These are phyloP conservation scores for Angophora floribunda DNA, from an alignment of 345 rosid genomes.

Conservation along the genomic window DNA sequence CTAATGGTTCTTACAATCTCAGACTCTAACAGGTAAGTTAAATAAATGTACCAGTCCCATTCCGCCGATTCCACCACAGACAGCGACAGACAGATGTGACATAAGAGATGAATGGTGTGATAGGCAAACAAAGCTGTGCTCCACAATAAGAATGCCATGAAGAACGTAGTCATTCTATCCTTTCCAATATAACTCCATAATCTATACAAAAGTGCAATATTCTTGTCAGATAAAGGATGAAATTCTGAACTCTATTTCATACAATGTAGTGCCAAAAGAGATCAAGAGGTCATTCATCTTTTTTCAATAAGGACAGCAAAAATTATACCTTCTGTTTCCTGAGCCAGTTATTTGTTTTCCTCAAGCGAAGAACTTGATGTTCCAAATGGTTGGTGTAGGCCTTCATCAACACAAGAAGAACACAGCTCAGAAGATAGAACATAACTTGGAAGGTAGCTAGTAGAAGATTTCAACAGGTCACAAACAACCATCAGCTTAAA, in stretches of 20 bases:
- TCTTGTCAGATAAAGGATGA: neutral
- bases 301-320: neutral
- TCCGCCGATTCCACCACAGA: neutral
- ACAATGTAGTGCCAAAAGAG: neutral
- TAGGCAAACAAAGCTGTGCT: neutral
- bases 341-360: slow-evolving; percentile 1
- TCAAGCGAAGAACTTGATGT: neutral
- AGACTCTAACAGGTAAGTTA: too few relatives aligned
- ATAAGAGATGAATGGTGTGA: neutral
- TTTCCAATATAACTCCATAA: neutral
- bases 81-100: neutral
- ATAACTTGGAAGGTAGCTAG: neutral
- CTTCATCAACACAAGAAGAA: neutral
- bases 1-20: neutral
- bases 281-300: rapidly evolving
- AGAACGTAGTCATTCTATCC: neutral
- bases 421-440: neutral
- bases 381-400: slow-evolving; percentile 11
- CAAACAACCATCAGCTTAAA: neutral
- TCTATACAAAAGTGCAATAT: neutral
- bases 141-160: neutral
- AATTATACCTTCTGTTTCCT: neutral
- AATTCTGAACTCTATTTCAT: neutral
- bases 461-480: neutral
- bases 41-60: neutral